Percentiles rank a stretch among this genome's conserved stretches.
phyloP scores from a whole-genome alignment of 2,329 filamentous ascomycete species.

The Exophiala sideris region DNA sequence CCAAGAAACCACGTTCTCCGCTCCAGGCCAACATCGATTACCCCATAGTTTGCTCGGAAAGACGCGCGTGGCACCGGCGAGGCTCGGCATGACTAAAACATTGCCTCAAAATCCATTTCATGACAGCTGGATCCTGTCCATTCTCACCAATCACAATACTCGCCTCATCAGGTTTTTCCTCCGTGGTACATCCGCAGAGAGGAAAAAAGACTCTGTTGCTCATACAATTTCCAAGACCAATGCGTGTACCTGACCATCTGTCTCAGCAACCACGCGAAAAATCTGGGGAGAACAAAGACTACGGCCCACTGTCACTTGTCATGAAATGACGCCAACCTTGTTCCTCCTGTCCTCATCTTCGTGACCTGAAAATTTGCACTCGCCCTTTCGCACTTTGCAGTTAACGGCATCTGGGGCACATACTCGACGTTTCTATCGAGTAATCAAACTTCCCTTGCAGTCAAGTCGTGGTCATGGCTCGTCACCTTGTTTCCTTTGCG shows the following conservation, averaged over 20 bases:
- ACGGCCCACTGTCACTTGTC: background rate
- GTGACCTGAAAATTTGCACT: constrained; percentile 26
- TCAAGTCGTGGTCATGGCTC: too few species aligned
- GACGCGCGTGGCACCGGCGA: constrained; percentile 15
- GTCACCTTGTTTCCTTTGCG: background rate
- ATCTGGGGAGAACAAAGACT: constrained; percentile 2
- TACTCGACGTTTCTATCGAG: constrained; percentile 15
- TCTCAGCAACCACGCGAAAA: background rate
- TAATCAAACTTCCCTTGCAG: constrained; percentile 5
- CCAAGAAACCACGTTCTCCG: constrained; percentile 30
- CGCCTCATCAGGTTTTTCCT: too few species aligned
- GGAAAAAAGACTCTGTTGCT: background rate
- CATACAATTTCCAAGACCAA: background rate
- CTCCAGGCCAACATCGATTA: constrained; percentile 14
- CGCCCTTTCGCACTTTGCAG: constrained; percentile 20
- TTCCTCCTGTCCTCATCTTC: constrained; percentile 4
- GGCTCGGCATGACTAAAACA: constrained; percentile 24
- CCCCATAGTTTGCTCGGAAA: constrained; percentile 23
- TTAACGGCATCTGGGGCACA: constrained; percentile 23
- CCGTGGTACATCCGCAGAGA: too few species aligned
- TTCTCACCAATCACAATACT: constrained; percentile 3
- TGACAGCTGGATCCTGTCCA: constrained; percentile 8
- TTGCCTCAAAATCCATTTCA: constrained; percentile 6
- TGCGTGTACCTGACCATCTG: background rate
- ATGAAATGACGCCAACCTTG: constrained; percentile 6